A percentile compares a stretch with the other conserved stretches of the same genome.
These are phyloP conservation scores for Stephania japonica DNA, from an alignment of 164 flowering plant species.

Conservation along the genomic window DNA sequence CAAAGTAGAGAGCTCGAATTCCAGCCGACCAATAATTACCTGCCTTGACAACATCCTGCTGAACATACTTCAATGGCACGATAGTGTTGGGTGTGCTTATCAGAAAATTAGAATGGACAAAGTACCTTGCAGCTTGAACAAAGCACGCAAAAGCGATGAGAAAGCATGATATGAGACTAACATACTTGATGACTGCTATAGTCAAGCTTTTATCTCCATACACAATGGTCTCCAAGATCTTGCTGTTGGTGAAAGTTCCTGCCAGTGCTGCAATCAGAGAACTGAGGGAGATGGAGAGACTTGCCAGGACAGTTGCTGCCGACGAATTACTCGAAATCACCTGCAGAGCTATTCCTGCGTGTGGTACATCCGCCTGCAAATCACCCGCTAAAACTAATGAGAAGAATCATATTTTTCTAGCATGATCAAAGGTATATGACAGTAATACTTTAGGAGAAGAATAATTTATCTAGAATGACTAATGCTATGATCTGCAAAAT, in stretches of 20 bases:
- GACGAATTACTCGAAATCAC: conserved; percentile 38
- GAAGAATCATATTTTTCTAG: not conserved
- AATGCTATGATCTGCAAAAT: too few species aligned
- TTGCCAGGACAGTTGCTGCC: conserved; percentile 42
- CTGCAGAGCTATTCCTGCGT: conserved; percentile 26
- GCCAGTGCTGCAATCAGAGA: conserved; percentile 60
- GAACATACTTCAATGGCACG: conserved; percentile 31
- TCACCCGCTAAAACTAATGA: not conserved
- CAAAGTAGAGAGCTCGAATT: conserved; percentile 43
- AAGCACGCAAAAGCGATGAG: conserved; percentile 49
- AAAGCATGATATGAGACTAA: conserved; percentile 42
- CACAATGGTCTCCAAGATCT: conserved; percentile 24
- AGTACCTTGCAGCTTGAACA: conserved; percentile 40
- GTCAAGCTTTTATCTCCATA: conserved; percentile 44
- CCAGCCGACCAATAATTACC: conserved; percentile 45
- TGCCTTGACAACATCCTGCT: conserved; percentile 38
- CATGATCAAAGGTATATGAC: not conserved
- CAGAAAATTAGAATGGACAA: conserved; percentile 46
- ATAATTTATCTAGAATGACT: too few species aligned
- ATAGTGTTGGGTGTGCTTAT: conserved; percentile 45
- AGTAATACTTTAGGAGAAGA: too few species aligned
- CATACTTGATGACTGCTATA: conserved; percentile 36
- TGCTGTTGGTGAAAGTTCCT: conserved; percentile 27
- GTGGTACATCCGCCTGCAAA: conserved; percentile 29
- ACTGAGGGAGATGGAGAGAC: conserved; percentile 39